Base-by-base conservation (phyloP, 1,139 yeast species). In the Saccharomyces hybrid region DNA sequence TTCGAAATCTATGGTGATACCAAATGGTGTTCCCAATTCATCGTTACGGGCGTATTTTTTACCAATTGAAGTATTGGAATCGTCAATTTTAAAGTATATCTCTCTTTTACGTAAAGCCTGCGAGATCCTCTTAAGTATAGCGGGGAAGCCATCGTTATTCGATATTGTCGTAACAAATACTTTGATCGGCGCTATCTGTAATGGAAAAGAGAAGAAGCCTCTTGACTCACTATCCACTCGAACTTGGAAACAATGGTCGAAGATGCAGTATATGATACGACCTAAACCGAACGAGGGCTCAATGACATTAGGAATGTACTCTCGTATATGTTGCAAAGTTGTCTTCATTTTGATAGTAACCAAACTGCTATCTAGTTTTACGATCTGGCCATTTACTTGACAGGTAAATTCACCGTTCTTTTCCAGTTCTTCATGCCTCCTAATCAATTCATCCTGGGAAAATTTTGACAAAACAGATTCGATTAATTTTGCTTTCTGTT, bases 281-380 rank as follows among this genome's bases (percentile, higher is more conserved):
- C 99, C 99, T 70, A 95, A 88, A 81, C 99, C 99, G 68, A 95
- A 95, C 5, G 99, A 95, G 59, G 99, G 99, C 76, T 95, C 99
- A 68, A 95, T 95, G 58, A 95, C 99, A 70, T 89, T 91, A 60
- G 99, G 99, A 62, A 91, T 88, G 75, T 76, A 95, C 75, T 95
- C 99, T 71, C 99, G 88, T 57, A 91, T 79, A 71, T 91, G 96
- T 74, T 89, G 96, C 53, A 86, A 84, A 70, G 83, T 84, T 55
- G 85, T 83, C 66, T 82, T 85, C 77, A 87, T 84, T 65, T 81
- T 89, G 69, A 93, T 88, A 61, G 77, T 78, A 61, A 93, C 79
- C 65, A 90, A 82, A 50, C 82, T 81, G 54, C 76, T 71, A 63
- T 88, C 96, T 52, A 85, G 78, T 14, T 73, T 75, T 56, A 78